These are phyloP conservation scores for Arthromyces matolae DNA, from an alignment of 768 basidiomycete species.

Conservation along the genomic window DNA sequence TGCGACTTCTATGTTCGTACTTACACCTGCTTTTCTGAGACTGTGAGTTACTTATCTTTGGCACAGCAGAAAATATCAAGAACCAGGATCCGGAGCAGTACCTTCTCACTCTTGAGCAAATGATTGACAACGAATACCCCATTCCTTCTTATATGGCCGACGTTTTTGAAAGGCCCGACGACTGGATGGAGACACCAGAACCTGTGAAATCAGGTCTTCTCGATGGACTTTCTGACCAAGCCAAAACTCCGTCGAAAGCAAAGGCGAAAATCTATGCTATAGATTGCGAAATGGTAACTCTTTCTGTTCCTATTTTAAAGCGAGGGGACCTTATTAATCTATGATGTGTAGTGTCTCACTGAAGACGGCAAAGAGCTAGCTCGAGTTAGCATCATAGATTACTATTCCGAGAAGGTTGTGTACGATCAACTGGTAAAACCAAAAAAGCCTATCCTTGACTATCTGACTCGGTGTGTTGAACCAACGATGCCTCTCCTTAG, in stretches of 20 bases:
- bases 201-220: constrained; percentile 27
- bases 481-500: too few species aligned
- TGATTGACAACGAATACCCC: constrained; percentile 94
- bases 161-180: constrained; percentile 56
- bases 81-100: constrained; percentile 68
- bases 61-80: constrained; percentile 55
- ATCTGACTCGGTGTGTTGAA: constrained; percentile 74
- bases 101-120: constrained; percentile 74
- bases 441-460: constrained; percentile 77
- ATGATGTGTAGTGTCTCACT: constrained; percentile 65
- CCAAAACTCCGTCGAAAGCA: constrained; percentile 29
- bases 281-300: constrained; percentile 95
- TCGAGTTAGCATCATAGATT: constrained; percentile 82
- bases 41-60: constrained; percentile 6
- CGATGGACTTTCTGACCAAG: constrained; percentile 22
- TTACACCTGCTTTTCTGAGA: not conserved
- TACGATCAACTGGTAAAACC: constrained; percentile 93
- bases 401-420: constrained; percentile 61
- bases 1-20: constrained; percentile 35
- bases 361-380: constrained; percentile 89
- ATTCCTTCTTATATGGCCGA: constrained; percentile 83
- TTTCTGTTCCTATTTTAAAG: not conserved
- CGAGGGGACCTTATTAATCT: not conserved
- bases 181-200: constrained; percentile 83
- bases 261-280: constrained; percentile 70